These are phyloP conservation scores for Mycena epipterygia DNA, from an alignment of 768 basidiomycete genomes.

Conservation along the genomic window DNA sequence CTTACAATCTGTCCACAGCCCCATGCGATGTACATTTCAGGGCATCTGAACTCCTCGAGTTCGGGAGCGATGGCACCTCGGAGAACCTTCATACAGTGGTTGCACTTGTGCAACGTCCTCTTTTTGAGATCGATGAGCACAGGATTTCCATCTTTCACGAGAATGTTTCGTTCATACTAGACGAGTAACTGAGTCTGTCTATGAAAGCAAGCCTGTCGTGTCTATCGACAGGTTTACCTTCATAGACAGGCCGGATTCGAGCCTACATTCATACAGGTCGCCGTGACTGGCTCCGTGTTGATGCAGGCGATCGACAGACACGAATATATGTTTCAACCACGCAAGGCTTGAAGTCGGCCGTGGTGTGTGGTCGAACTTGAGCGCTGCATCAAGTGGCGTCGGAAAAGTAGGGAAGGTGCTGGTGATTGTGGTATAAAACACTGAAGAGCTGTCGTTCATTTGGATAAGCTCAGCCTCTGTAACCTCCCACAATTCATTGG, in stretches of 20 bases:
- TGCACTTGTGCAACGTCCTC: background rate
- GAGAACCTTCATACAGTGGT: background rate
- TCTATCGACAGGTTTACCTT: no score
- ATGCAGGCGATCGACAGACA: background rate
- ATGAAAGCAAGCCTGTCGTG: no score
- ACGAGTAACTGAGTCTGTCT: no score
- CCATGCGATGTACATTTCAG: background rate
- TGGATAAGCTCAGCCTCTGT: no score
- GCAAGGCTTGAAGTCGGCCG: background rate
- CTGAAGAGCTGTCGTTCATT: background rate
- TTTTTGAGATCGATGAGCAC: background rate
- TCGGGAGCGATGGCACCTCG: background rate
- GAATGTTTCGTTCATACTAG: no score
- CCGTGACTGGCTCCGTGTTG: background rate
- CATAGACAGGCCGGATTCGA: no score
- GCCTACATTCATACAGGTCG: background rate
- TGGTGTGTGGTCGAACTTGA: background rate
- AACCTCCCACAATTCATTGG: no score
- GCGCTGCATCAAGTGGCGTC: background rate
- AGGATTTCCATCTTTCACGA: background rate
- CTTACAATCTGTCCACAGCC: background rate
- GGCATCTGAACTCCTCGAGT: conserved; percentile 1
- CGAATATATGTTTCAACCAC: background rate
- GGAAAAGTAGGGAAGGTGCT: background rate
- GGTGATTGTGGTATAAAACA: background rate